Percentiles rank a stretch among this genome's conserved stretches.
These are phyloP conservation scores for Botryobasidium botryosum DNA, from an alignment of 768 basidiomycete species.

Conservation along the genomic window DNA sequence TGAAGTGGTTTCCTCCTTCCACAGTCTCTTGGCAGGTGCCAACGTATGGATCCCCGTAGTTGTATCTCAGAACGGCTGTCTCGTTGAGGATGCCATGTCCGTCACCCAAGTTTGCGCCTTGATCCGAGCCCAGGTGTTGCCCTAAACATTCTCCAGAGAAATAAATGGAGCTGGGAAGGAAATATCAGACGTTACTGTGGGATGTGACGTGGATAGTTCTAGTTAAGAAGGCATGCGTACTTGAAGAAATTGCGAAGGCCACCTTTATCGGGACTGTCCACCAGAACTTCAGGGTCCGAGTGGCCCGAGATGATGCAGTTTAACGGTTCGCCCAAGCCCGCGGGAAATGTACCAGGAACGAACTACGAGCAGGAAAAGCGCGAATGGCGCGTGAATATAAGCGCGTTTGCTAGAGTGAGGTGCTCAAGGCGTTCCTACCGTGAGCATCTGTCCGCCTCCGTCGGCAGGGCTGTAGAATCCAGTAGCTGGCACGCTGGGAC, in stretches of 20 bases:
- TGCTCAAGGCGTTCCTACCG: no score
- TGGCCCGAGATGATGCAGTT: constrained; percentile 66
- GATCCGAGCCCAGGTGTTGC: constrained; percentile 51
- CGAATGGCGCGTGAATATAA: no score
- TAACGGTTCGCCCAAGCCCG: constrained; percentile 70
- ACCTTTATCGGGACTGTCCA: constrained; percentile 40
- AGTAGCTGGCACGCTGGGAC: no score
- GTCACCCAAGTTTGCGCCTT: constrained; percentile 69
- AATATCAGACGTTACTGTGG: neutral
- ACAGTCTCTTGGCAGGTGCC: constrained; percentile 79
- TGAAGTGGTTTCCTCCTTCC: constrained; percentile 71
- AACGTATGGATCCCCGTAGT: constrained; percentile 64
- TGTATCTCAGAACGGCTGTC: constrained; percentile 67
- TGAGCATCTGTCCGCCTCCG: no score
- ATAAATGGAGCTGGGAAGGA: constrained; percentile 51
- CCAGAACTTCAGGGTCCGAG: constrained; percentile 54
- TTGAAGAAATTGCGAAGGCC: constrained; percentile 69
- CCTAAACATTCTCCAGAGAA: constrained; percentile 72
- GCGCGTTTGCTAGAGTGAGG: no score
- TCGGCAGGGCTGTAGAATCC: no score
- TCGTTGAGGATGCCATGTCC: constrained; percentile 68
- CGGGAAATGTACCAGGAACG: constrained; percentile 33
- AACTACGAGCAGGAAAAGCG: neutral
- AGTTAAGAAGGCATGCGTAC: constrained; percentile 28
- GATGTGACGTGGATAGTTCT: no score